A percentile compares a stretch with the other conserved stretches of the same genome.
These are phyloP conservation scores for Lachnellula subtilissima DNA, from an alignment of 2,329 filamentous ascomycete genomes.

Conservation along the genomic window DNA sequence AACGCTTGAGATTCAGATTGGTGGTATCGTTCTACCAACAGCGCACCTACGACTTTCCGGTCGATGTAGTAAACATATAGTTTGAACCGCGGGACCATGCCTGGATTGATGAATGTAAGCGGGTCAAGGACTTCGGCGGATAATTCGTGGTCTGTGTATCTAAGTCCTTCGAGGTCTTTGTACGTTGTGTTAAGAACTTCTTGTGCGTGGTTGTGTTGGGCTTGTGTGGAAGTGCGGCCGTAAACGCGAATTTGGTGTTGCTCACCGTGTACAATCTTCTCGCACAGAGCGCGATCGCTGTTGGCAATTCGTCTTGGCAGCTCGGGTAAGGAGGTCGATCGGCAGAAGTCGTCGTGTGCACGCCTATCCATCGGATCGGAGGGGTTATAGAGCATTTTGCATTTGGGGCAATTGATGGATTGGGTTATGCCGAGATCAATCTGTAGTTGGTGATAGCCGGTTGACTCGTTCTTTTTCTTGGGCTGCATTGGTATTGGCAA, in stretches of 20 bases:
- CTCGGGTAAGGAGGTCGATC: background rate
- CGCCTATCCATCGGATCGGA: slow-evolving; percentile 7
- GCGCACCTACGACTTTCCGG: slow-evolving; percentile 6
- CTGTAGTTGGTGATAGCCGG: background rate
- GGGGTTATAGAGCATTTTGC: slow-evolving; percentile 15
- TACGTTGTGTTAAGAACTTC: background rate
- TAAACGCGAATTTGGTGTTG: background rate
- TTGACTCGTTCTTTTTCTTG: background rate
- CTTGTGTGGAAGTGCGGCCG: background rate
- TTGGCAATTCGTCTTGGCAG: background rate
- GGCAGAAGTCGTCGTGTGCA: slow-evolving; percentile 7
- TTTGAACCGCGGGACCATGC: slow-evolving; percentile 13
- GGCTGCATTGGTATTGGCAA: background rate
- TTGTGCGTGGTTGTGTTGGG: background rate
- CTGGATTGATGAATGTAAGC: background rate
- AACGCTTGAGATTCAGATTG: background rate
- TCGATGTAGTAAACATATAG: slow-evolving; percentile 17
- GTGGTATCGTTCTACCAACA: slow-evolving; percentile 9
- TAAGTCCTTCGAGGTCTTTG: slow-evolving; percentile 1
- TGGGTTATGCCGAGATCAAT: slow-evolving; percentile 15
- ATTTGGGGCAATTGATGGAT: slow-evolving; percentile 11
- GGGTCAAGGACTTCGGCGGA: slow-evolving; percentile 10
- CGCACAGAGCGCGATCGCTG: background rate
- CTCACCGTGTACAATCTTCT: background rate
- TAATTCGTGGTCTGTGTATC: background rate